These are phyloP conservation scores for Geotrichum bryndzae DNA, from an alignment of 1,139 yeast genomes.

Conservation along the genomic window DNA sequence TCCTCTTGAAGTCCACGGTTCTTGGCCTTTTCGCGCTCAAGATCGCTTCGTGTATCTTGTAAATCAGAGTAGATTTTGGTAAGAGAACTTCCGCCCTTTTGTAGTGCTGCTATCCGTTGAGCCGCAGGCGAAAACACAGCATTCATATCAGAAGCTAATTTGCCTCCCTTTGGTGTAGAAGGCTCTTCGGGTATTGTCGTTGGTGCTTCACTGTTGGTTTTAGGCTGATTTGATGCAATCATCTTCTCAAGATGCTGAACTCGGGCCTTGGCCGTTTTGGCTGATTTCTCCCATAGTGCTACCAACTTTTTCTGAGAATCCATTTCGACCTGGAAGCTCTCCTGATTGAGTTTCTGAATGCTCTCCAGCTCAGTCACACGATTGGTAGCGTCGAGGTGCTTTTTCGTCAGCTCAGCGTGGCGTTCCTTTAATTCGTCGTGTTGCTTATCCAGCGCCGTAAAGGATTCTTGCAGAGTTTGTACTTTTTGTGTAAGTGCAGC, in stretches of 20 bases:
- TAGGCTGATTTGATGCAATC: constrained; percentile 35
- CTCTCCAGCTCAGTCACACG: not conserved
- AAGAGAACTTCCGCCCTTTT: constrained; percentile 54
- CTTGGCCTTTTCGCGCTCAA: constrained; percentile 63
- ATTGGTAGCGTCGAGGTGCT: not conserved
- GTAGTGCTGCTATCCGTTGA: constrained; percentile 42
- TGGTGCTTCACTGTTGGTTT: constrained; percentile 11
- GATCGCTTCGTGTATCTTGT: constrained; percentile 53
- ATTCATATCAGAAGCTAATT: constrained; percentile 18
- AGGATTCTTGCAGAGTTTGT: constrained; percentile 34
- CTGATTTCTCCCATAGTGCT: constrained; percentile 51
- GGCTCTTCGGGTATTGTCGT: constrained; percentile 17
- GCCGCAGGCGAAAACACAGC: constrained; percentile 42
- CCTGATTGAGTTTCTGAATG: constrained; percentile 21
- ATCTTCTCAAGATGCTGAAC: constrained; percentile 43
- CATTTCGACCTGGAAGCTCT: constrained; percentile 57
- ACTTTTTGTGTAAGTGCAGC: constrained; percentile 35
- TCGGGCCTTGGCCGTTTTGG: constrained; percentile 28
- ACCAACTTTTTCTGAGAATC: constrained; percentile 57
- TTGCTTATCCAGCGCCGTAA: constrained; percentile 33
- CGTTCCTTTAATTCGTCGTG: constrained; percentile 36
- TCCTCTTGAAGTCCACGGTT: constrained; percentile 67
- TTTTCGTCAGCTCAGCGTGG: not conserved
- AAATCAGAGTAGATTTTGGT: constrained; percentile 67
- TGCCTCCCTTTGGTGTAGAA: constrained; percentile 13